A percentile compares a stretch with the other conserved stretches of the same genome.
These are phyloP conservation scores for Rhinocladiella similis DNA, from an alignment of 2,329 filamentous ascomycete genomes.

Conservation along the genomic window DNA sequence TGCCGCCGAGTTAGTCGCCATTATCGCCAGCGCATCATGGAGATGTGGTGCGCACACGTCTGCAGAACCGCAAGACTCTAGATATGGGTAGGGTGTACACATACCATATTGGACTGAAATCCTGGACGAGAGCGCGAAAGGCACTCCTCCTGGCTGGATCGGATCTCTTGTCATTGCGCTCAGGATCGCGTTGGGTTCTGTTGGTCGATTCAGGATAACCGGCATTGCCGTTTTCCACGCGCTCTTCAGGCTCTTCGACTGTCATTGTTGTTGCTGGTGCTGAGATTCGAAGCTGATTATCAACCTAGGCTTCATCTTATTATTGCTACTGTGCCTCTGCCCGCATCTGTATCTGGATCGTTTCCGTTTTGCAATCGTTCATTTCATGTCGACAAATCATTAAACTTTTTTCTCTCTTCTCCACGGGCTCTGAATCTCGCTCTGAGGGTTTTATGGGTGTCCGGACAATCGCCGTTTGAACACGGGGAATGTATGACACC, in stretches of 20 bases:
- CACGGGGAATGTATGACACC: not conserved
- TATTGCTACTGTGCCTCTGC: too few species aligned
- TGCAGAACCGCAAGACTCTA: too few species aligned
- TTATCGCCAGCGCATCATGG: too few species aligned
- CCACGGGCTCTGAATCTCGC: not conserved
- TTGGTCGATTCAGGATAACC: not conserved
- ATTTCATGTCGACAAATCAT: not conserved
- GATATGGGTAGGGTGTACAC: not conserved
- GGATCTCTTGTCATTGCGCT: not conserved
- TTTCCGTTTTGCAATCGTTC: too few species aligned
- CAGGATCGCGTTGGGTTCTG: not conserved
- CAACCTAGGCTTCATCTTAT: too few species aligned
- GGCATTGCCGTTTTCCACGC: too few species aligned
- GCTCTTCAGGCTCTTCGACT: too few species aligned
- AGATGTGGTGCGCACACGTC: too few species aligned
- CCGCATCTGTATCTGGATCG: too few species aligned
- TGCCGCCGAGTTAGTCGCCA: not conserved
- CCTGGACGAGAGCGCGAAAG: conserved; percentile 19
- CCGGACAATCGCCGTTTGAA: not conserved
- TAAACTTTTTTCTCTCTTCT: not conserved
- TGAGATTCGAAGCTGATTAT: too few species aligned
- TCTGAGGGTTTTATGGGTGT: too few species aligned
- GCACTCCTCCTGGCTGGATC: conserved; percentile 11
- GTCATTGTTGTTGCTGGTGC: too few species aligned
- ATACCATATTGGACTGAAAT: conserved; percentile 23